phyloP scores from a whole-genome alignment of 1,284 basidiomycete species.

The Leccinum proximum region DNA sequence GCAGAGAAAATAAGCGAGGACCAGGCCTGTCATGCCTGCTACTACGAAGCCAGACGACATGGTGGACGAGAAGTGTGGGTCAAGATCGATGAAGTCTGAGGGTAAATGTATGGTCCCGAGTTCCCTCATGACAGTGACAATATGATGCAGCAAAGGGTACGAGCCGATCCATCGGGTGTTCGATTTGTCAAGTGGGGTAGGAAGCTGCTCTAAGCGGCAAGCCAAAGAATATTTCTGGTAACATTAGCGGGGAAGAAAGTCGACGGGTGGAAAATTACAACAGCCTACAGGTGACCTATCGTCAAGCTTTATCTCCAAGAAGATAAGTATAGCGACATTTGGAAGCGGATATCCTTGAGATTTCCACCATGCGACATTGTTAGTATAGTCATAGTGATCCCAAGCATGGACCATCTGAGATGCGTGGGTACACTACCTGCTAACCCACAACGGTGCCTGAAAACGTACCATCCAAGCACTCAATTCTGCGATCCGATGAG shows the following conservation, averaged over 20 bases:
- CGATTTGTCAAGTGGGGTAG: neutral
- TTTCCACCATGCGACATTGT: too few relatives aligned
- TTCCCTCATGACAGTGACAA: conserved; percentile 3
- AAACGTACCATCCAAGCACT: too few relatives aligned
- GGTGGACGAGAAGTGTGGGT: neutral
- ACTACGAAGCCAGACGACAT: conserved; percentile 12
- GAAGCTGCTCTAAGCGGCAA: neutral
- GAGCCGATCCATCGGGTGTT: conserved; percentile 12
- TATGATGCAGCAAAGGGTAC: conserved; percentile 6
- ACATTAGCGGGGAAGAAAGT: neutral
- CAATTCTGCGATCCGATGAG: too few relatives aligned
- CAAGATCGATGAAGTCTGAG: neutral
- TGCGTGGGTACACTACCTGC: too few relatives aligned
- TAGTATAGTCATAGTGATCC: too few relatives aligned
- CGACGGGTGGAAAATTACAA: neutral
- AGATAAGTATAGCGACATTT: too few relatives aligned
- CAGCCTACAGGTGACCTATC: too few relatives aligned
- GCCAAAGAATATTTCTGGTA: neutral
- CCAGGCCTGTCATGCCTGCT: conserved; percentile 9
- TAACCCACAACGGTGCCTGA: too few relatives aligned
- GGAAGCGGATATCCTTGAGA: too few relatives aligned
- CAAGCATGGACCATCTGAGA: too few relatives aligned
- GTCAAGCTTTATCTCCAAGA: too few relatives aligned
- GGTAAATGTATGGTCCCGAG: conserved; percentile 12
- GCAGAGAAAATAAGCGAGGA: conserved; percentile 20